These are phyloP conservation scores for Quercus engelmannii DNA, from an alignment of 306 rosid species.

Conservation along the genomic window DNA sequence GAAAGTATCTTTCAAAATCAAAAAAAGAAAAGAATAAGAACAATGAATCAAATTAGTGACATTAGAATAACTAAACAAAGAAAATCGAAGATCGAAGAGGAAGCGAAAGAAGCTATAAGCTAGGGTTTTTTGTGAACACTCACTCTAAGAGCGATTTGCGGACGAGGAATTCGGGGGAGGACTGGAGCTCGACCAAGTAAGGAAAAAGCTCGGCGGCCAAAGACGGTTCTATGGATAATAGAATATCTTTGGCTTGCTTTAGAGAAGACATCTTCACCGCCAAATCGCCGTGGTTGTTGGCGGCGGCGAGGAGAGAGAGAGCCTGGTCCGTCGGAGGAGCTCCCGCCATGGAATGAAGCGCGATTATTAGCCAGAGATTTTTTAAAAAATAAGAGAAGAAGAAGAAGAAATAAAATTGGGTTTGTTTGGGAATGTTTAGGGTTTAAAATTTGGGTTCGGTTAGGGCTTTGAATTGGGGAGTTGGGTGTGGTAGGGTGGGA, in stretches of 20 bases:
- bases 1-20: too few relatives aligned
- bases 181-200: conserved; percentile 84
- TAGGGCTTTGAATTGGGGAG: not conserved
- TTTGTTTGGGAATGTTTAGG: too few relatives aligned
- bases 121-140: conserved; percentile 35
- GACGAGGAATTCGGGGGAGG: conserved; percentile 75
- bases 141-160: conserved; percentile 79
- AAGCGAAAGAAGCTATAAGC: not conserved
- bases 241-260: conserved; percentile 67
- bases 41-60: too few relatives aligned
- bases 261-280: conserved; percentile 74
- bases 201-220: conserved; percentile 71
- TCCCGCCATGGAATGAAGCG: conserved; percentile 49
- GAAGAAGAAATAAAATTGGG: not conserved
- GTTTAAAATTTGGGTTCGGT: too few relatives aligned
- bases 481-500: not conserved
- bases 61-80: too few relatives aligned
- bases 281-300: conserved; percentile 94
- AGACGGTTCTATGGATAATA: conserved; percentile 64
- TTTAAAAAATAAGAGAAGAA: not conserved
- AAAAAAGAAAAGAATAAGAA: too few relatives aligned
- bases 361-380: conserved; percentile 1
- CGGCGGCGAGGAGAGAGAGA: conserved; percentile 87
- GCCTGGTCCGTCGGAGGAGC: conserved; percentile 57
- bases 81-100: not conserved